phyloP scores from a whole-genome alignment of 345 rosid species.

The Durio zibethinus region DNA sequence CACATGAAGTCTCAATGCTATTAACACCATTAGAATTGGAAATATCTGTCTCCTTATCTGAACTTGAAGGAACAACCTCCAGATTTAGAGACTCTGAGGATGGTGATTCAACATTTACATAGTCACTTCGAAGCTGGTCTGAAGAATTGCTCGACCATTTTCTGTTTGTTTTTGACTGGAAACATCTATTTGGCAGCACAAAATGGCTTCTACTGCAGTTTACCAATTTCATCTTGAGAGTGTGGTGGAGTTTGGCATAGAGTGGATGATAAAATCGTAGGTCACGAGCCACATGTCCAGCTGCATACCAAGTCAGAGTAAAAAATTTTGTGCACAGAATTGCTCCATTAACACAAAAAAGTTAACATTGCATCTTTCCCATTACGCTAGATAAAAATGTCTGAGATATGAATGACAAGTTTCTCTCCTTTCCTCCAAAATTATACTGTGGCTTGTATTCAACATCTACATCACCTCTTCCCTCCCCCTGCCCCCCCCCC shows the following conservation, averaged over 20 bases:
- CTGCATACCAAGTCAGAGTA: conserved; percentile 25
- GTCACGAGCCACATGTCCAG: conserved; percentile 19
- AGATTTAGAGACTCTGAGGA: conserved; percentile 28
- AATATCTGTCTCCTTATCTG: conserved; percentile 29
- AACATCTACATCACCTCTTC: background rate
- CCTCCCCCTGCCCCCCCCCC: background rate
- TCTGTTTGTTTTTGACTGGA: conserved; percentile 19
- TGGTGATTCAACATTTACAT: conserved; percentile 32
- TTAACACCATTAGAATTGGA: conserved; percentile 19
- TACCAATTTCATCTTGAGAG: conserved; percentile 27
- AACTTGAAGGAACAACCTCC: conserved; percentile 34
- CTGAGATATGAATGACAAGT: background rate
- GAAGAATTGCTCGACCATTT: conserved; percentile 36
- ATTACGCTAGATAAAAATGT: background rate
- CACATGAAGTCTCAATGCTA: conserved; percentile 21
- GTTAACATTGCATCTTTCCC: background rate
- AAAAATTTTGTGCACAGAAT: background rate
- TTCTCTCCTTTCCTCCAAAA: background rate
- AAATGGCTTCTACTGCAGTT: conserved; percentile 25
- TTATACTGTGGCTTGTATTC: background rate
- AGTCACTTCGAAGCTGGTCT: conserved; percentile 42
- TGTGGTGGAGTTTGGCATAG: conserved; percentile 17
- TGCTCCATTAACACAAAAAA: background rate
- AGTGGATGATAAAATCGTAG: conserved; percentile 17
- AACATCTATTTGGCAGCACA: conserved; percentile 25